Evolutionary conservation across 2,329 filamentous ascomycete genomes (phyloP).

Genomic region (Aureobasidium uvarum): DNA sequence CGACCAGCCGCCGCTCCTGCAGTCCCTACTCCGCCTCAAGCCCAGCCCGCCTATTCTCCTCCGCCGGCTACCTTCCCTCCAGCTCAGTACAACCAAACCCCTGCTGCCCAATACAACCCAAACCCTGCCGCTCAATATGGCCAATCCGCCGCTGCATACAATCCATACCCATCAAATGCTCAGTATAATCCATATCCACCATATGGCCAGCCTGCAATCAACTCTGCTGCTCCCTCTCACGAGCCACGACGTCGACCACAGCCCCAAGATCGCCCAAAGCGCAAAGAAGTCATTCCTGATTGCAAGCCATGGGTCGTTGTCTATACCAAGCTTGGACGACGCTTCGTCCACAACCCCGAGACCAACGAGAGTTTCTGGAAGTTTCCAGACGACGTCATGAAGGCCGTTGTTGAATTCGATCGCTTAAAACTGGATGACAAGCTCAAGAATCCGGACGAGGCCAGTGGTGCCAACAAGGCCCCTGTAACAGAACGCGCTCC

Average conservation of each 20-base stretch:
- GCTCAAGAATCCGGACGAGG: slow-evolving; percentile 41
- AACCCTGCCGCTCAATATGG: not conserved
- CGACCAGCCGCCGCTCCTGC: slow-evolving; percentile 53
- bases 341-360: slow-evolving; percentile 84
- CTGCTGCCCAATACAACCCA: not conserved
- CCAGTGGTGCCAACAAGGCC: slow-evolving; percentile 31
- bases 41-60: slow-evolving; percentile 15
- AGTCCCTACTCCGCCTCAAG: slow-evolving; percentile 27
- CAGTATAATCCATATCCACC: slow-evolving; percentile 1
- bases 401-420: slow-evolving; percentile 67
- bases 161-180: not conserved
- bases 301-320: slow-evolving; percentile 87
- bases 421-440: slow-evolving; percentile 67
- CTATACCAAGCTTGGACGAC: slow-evolving; percentile 83
- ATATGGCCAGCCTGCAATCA: not conserved
- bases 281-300: slow-evolving; percentile 73
- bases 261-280: slow-evolving; percentile 75
- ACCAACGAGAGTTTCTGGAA: slow-evolving; percentile 94
- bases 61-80: not conserved
- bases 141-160: slow-evolving; percentile 8
- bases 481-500: slow-evolving; percentile 28
- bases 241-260: slow-evolving; percentile 63
- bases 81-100: not conserved
- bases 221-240: slow-evolving; percentile 1
- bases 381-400: slow-evolving; percentile 82